Evolutionary conservation across 768 basidiomycete species (phyloP), one percentile per base, ranked within the genome.

Genomic region (Leccinum obscurum): DNA sequence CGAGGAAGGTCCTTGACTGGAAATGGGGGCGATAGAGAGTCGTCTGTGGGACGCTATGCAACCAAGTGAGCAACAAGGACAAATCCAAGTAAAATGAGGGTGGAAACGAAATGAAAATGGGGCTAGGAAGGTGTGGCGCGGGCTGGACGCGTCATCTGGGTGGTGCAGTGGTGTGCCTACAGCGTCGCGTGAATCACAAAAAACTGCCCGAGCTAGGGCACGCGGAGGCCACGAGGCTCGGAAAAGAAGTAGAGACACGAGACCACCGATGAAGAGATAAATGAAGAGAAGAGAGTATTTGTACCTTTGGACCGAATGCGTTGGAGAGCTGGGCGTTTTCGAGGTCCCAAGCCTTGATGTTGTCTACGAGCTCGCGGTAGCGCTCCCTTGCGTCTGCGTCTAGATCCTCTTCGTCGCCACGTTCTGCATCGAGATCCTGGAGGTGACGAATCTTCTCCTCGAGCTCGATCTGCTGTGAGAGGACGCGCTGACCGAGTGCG

Each of bases 391-490:
- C 82, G 57, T 89, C 86, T 13, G 80, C 68, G 68, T 89, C 86
- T 62, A 88, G 77, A 60, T 83, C 84, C 41, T 85, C 83, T 60
- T 85, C 85, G 62, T 85, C 87, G 3, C 76, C 78, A 64, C 83
- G 86, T 60, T 87, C 88, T 20, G 77, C 81, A 56, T 87, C 88
- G 15, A 84, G 71, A 37, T 89, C 89, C 66, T 93, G 89, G 55
- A 96, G 80, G 69, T 90, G 89, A 49, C 85, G 81, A 61, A 98
- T 92, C 55, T 92, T 85, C 70, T 89, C 88, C 75, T 97, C 93
- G 62, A 98, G 85, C 71, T 96, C 92, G 77, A 92, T 88, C 76
- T 93, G 93, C 79, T 98, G 96, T 20, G 86, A 84, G 62, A 98
- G 87, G 68, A 98, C 86, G 73, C 92, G 90, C 77, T 97, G 94